Evolutionary conservation across 352 stramenopile genomes (phyloP), one percentile per base, ranked within the genome.

Genomic region (Phytophthora fragariae): DNA sequence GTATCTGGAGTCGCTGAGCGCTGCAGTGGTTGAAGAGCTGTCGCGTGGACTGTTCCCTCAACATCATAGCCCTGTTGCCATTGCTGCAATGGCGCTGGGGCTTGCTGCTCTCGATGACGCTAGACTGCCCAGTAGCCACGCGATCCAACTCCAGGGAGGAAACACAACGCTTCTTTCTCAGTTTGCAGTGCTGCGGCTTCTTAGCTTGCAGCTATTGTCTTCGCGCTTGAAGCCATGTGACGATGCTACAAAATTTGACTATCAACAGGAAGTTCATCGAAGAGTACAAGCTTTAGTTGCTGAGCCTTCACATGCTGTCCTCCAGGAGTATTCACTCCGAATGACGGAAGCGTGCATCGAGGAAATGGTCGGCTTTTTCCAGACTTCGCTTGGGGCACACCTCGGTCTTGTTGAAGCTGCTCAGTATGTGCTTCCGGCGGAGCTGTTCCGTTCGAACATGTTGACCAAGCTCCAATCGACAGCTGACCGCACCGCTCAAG

Each of bases 291-390:
- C 12, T 5, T 65, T 79, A 14, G 17, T 61, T 41, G 29, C 33
- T 11, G 70, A 79, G 1, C 41, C 47, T 31, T 68, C 66, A 21
- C 1, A 44, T 3, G 41, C 29, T 31, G 41, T 53, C 15, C 24
- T 77, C 19, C 53, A 69, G 39, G 62, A 79, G 5, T 61, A 52
- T 24, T 76, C 59, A 6, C 47, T 82, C 39, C 75, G 63, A 41
- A 79, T 79, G 67, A 57, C 57, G 19, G 75, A 82, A 57, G 12
- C 41, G 1, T 75, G 64, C 10, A 74, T 82, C 10, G 55, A 77
- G 19, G 79, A 86, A 47, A 70, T 80, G 50, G 59, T 82, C 24
- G 35, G 50, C 5, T 82, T 75, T 55, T 82, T 82, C 41, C 67
- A 76, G 14, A 77, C 50, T 47, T 78, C 81, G 10, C 54, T 44